Evolutionary conservation across 2,329 filamentous ascomycete genomes (phyloP), one percentile per base, ranked within the genome.

Genomic region (Phialophora verrucosa): DNA sequence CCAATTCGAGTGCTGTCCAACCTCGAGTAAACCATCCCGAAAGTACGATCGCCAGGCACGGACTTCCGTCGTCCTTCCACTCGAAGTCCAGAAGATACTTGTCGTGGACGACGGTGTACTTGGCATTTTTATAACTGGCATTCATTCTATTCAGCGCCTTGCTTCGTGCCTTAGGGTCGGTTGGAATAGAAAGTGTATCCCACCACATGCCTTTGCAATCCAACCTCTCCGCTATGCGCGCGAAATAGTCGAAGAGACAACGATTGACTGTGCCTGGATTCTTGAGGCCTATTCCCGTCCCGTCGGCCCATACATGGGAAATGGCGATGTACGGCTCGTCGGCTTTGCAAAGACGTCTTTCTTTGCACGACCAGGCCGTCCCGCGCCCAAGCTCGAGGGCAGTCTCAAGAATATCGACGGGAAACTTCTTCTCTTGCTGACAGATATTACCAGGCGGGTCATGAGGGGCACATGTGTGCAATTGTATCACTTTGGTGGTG

Each of bases 161-260:
- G 44, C 44, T 49, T 49, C 44, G 44, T 23, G 44, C 44, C 20
- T 49, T 49, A 2, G 44, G 44, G 17, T 49, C 44, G 4, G 44
- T 49, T 12, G 44, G 44, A 49, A 49, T 49, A 4, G 44, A 49
- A 49, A 49, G 44, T 49, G 44, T 49, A 20, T 49, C 44, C 44
- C 44, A 49, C 44, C 44, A 49, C 44, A 49, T 49, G 17, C 44
- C 44, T 49, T 49, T 49, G 44, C 44, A 49, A 49, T 49, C 44
- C 44, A 49, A 49, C 44, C 44, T 49, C 44, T 49, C 44, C 23
- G 44, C 44, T 20, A 49, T 49, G 44, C 44, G 44, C 23, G 44
- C 44, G 44, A 49, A 49, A 20, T 49, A 49, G 44, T 49, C 44
- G 44, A 49, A 49, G 44, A 49, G 44, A 23, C 44, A 49, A 20